A percentile compares a stretch with the other conserved stretches of the same genome.
Evolutionary conservation across 805 yeast species (phyloP).

Genomic region (Candida ascalaphidarum): DNA sequence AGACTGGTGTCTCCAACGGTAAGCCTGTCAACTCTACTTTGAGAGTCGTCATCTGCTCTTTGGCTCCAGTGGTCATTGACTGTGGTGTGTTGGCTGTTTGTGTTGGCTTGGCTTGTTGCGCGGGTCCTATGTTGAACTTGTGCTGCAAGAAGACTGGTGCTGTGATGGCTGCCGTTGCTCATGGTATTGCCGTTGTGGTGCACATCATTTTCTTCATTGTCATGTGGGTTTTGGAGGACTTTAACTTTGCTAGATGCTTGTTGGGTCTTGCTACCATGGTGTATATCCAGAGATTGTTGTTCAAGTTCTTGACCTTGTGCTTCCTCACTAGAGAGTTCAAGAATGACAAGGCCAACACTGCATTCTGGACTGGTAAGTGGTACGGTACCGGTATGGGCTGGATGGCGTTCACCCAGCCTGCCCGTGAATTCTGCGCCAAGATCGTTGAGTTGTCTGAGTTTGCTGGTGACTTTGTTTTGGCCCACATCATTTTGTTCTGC

Average conservation of each 20-base stretch:
- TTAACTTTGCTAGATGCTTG: conserved; percentile 79
- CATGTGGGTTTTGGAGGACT: conserved; percentile 96
- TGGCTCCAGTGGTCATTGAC: conserved; percentile 88
- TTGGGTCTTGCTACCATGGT: conserved; percentile 79
- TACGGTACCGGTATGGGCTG: conserved; percentile 88
- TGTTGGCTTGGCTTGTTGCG: conserved; percentile 86
- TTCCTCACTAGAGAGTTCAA: conserved; percentile 91
- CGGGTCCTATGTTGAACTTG: conserved; percentile 90
- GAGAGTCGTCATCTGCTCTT: conserved; percentile 69
- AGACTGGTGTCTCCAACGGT: conserved; percentile 61
- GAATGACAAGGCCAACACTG: conserved; percentile 91
- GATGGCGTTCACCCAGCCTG: conserved; percentile 92
- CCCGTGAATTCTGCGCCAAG: conserved; percentile 93
- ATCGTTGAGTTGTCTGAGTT: conserved; percentile 90
- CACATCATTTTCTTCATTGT: conserved; percentile 86
- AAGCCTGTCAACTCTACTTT: conserved; percentile 57
- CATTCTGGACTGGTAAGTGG: conserved; percentile 99
- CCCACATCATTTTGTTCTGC: conserved; percentile 78
- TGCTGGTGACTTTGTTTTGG: conserved; percentile 92
- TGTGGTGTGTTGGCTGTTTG: conserved; percentile 76
- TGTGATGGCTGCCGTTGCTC: conserved; percentile 91
- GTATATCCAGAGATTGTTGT: conserved; percentile 78
- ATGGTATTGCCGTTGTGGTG: conserved; percentile 85
- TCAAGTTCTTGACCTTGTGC: conserved; percentile 73
- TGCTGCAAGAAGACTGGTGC: conserved; percentile 98